Conservation (phyloP, 768 basidiomycete species). For the Fomitopsis pulvina region DNA sequence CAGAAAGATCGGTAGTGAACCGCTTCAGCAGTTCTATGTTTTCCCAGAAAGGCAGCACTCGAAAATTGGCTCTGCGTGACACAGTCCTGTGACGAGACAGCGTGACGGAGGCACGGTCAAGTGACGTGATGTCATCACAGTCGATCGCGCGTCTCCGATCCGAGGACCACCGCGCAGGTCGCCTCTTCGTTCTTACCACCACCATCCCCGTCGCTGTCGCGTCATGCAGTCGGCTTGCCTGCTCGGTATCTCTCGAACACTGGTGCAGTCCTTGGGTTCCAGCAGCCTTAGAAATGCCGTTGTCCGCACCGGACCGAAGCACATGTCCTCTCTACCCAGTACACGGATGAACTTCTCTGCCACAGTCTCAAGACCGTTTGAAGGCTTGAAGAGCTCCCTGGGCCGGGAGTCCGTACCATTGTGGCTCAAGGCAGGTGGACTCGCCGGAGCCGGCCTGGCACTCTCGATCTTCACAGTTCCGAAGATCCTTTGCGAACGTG, state of each 20-base stretch:
- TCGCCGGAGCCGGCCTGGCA: conserved; percentile 40
- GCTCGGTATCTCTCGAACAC: background rate
- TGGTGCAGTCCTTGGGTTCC: background rate
- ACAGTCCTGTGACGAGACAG: background rate
- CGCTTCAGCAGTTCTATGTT: background rate
- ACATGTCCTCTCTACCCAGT: background rate
- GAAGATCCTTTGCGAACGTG: conserved; percentile 50
- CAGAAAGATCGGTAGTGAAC: background rate
- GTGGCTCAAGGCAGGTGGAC: conserved; percentile 24
- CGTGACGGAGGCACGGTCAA: background rate
- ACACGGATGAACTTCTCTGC: background rate
- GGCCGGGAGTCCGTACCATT: background rate
- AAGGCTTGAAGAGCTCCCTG: background rate
- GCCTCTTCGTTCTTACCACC: background rate
- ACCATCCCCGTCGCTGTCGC: background rate
- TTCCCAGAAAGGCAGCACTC: conserved; percentile 7
- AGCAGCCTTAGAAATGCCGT: background rate
- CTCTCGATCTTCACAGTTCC: conserved; percentile 30
- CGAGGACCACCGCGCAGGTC: too few relatives aligned
- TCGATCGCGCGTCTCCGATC: background rate
- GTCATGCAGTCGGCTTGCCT: background rate
- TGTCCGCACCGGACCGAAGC: background rate
- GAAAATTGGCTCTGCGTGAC: conserved; percentile 2
- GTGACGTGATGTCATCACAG: background rate
- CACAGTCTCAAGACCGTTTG: background rate